Base-by-base conservation (phyloP, 352 stramenopile genomes). In the Globisporangium polare region DNA sequence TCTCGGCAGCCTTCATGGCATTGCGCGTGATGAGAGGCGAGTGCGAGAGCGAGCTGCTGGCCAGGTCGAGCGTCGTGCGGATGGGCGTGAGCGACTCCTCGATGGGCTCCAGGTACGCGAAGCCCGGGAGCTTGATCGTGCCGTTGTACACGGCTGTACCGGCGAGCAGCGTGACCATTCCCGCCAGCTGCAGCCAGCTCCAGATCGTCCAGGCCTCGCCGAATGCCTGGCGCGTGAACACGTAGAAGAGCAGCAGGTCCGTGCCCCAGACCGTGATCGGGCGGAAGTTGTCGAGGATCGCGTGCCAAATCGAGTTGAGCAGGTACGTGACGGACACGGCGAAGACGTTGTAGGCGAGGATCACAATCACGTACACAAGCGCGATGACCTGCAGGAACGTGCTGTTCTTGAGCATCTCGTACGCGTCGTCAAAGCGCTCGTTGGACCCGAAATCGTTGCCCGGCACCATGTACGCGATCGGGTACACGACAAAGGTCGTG, bases 131-230 rank as follows among this genome's bases (percentile, higher is more conserved):
- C 66, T 85, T 83, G 53, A 93, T 65, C 22, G 84, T 93, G 39
- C 83, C 95, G 75, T 99, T 99, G 83, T 99, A 99, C 29, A 99
- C 88, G 3, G 95, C 96, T 10, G 97, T 99, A 56, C 96, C 95
- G n/a, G 92, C 74, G 13, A 98, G 78, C 31, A 99, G 69, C 8
- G 97, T 89, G 49, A 89, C 37, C 93, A 99, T 98, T 31, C 95
- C 97, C 2, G 58, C 73, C 33, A 99, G 75, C 69, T 99, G 96
- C 43, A 99, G 63, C 79, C 88, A 99, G 67, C 83, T 97, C 78
- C 86, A 98, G 39, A 88, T 72, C 2, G 92, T 98, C 96, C 96
- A 99, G 15, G 81, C 70, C 62, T 99, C 97, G 61, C 97, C 97
- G 70, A 98, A 98, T 26, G 74, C 46, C 13, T 83, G 81, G 53